A percentile compares a stretch with the other conserved stretches of the same genome.
Conservation (phyloP, 1,284 basidiomycete genomes). For the Tremellales sp. region DNA sequence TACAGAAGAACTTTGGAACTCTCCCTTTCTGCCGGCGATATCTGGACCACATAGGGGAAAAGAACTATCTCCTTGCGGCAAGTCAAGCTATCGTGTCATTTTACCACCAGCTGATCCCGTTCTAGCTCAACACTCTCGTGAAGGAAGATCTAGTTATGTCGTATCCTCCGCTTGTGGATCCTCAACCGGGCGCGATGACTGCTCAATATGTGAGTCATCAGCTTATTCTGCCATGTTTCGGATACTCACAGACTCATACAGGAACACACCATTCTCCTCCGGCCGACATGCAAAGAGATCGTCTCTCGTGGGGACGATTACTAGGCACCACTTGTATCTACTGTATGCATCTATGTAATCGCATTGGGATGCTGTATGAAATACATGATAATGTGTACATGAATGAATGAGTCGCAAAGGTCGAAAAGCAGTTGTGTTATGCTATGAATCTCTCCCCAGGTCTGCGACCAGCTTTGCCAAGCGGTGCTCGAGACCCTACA, state of each 20-base stretch:
- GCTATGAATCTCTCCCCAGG: not conserved
- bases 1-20: constrained; percentile 92
- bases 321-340: constrained; percentile 39
- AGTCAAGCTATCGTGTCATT: constrained; percentile 36
- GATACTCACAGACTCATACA: constrained; percentile 35
- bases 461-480: constrained; percentile 5
- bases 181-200: constrained; percentile 68
- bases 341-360: constrained; percentile 11
- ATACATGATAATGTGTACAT: not conserved
- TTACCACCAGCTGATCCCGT: not conserved
- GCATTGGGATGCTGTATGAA: not conserved
- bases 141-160: constrained; percentile 81
- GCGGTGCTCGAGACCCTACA: constrained; percentile 9
- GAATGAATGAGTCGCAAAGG: no score
- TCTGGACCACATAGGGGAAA: constrained; percentile 89
- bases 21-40: constrained; percentile 95
- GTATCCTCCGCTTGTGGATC: constrained; percentile 90
- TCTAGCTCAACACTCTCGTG: constrained; percentile 83
- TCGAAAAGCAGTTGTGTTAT: not conserved
- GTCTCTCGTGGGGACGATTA: constrained; percentile 94
- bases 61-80: constrained; percentile 87
- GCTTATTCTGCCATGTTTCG: constrained; percentile 2
- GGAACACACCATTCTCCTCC: constrained; percentile 89
- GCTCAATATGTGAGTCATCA: constrained; percentile 74
- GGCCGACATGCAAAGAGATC: constrained; percentile 90